phyloP scores from a whole-genome alignment of 164 flowering plant genomes.

The Malania oleifera region DNA sequence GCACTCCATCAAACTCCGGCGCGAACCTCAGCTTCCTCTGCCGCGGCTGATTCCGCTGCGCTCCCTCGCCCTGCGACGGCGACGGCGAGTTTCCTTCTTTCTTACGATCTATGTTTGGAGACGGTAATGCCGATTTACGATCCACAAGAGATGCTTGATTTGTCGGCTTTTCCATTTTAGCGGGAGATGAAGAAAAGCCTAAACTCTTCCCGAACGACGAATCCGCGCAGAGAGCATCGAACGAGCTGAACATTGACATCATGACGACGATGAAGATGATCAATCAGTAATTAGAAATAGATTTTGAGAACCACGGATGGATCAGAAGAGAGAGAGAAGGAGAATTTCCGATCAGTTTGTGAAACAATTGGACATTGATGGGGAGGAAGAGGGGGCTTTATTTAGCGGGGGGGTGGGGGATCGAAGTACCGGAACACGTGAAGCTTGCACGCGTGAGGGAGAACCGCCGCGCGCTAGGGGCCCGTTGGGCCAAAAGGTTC shows the following conservation, averaged over 20 bases:
- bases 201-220: conserved; percentile 7
- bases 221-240: conserved; percentile 21
- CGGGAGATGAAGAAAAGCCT: conserved; percentile 2
- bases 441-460: no score
- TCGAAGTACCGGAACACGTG: no score
- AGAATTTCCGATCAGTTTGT: no score
- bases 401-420: no score
- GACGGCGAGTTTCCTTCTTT: no score
- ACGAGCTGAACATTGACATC: conserved; percentile 24
- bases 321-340: neutral
- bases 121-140: neutral
- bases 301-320: neutral
- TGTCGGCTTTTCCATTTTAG: neutral
- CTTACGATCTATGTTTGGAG: neutral
- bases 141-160: no score
- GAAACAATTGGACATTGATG: no score
- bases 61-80: neutral
- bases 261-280: conserved; percentile 7
- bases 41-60: conserved; percentile 4
- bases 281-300: neutral
- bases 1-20: conserved; percentile 24
- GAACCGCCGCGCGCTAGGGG: no score
- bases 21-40: conserved; percentile 24
- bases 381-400: no score
- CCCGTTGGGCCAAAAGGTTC: no score